Percentiles rank a stretch among this genome's conserved stretches.
Evolutionary conservation across 83 land plant genomes (phyloP).

Genomic region (Thuja plicata): DNA sequence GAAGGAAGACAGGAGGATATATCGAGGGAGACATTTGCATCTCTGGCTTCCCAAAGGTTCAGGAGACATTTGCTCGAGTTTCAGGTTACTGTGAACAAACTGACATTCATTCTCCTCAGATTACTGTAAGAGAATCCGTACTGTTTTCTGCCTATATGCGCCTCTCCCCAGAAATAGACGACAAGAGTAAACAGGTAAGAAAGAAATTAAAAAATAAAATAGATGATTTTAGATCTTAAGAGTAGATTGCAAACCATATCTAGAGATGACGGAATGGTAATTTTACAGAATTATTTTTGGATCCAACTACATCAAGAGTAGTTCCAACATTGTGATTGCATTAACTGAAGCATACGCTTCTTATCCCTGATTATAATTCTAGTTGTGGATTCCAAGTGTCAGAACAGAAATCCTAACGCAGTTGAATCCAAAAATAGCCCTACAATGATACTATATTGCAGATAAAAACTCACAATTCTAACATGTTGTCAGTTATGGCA

Average conservation of each 20-base stretch:
- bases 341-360: no score
- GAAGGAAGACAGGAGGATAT: slow-evolving; percentile 64
- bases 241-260: not conserved
- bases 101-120: slow-evolving; percentile 70
- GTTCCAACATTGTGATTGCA: no score
- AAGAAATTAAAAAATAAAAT: not conserved
- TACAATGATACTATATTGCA: no score
- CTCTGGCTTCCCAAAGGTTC: slow-evolving; percentile 65
- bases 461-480: not conserved
- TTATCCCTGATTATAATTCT: no score
- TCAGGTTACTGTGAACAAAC: slow-evolving; percentile 80
- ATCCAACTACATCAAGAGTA: no score
- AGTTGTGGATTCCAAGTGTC: no score
- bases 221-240: not conserved
- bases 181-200: slow-evolving; percentile 43
- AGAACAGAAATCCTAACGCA: no score
- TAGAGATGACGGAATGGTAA: not conserved
- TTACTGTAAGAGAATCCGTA: slow-evolving; percentile 64
- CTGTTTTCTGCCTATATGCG: slow-evolving; percentile 64
- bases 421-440: no score
- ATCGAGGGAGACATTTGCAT: slow-evolving; percentile 67
- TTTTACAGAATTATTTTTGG: no score
- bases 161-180: slow-evolving; percentile 41
- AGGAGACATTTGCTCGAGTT: slow-evolving; percentile 67
- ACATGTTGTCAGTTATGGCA: not conserved